Evolutionary conservation across 2,329 filamentous ascomycete genomes (phyloP), one percentile per base, ranked within the genome.

Genomic region (Alternaria infectoria): DNA sequence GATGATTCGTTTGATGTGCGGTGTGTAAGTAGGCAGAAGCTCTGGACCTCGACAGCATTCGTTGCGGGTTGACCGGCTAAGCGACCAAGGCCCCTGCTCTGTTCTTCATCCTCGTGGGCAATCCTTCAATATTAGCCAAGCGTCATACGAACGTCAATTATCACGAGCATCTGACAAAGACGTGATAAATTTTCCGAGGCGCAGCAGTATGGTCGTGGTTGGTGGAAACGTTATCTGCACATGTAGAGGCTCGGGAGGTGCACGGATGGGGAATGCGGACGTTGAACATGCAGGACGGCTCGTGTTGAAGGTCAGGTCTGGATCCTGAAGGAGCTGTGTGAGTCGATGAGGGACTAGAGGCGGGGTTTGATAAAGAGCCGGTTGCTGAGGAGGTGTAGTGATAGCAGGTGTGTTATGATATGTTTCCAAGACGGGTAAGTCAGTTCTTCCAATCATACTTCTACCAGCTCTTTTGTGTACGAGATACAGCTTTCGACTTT

Each of bases 111-210:
- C 26, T 51, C 17, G 28, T 51, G 28, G 28, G 19, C 15, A 17
- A 36, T 32, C 25, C 49, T 13, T 51, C 28, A 36, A 36, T 32
- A 36, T 32, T 51, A 51, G 49, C 28, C 49, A 21, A 19, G 3
- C 21, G 49, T 51, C 17, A 26, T 51, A 51, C 26, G 12, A 21
- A 51, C n/a, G 12, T 23, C 28, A 36, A 9, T 36, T 1, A 21
- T 51, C 49, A 51, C 2, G 17, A 15, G 49, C 26, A 21, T 13
- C 30, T 71, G 69, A 68, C 65, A 66, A 69, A 69, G 68, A 56
- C 46, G 25, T 45, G 45, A 61, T 44, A 49, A 69, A 66, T 67
- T 66, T 28, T 71, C 67, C 67, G 64, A 46, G 17, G 36, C 19
- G 47, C 17, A 30, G 47, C 26, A 51, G 17, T 8, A 19, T 11